Conservation (phyloP, 2,329 filamentous ascomycete species). For the Seiridium unicorne region DNA sequence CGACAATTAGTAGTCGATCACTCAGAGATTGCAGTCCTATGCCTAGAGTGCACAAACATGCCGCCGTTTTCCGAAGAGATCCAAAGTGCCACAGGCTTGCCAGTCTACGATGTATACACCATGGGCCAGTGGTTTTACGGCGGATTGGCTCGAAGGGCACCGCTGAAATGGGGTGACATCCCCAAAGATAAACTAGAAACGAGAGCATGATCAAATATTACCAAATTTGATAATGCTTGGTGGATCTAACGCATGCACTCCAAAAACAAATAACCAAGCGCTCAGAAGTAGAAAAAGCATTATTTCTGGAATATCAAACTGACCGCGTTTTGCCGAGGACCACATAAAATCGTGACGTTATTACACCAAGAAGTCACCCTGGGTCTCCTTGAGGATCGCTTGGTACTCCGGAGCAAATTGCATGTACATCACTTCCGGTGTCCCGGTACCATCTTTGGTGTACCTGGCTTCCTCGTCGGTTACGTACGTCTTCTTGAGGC, state of each 20-base stretch:
- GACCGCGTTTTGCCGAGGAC: no score
- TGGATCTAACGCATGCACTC: not conserved
- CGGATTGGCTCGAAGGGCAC: conserved; percentile 21
- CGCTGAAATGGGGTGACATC: conserved; percentile 11
- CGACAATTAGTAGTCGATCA: conserved; percentile 11
- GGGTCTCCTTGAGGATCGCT: conserved; percentile 25
- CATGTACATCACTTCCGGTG: conserved; percentile 31
- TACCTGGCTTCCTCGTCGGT: conserved; percentile 14
- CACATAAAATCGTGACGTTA: no score
- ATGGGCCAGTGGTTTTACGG: conserved; percentile 34
- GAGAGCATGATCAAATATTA: not conserved
- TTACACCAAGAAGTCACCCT: conserved; percentile 26
- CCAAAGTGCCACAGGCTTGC: conserved; percentile 23
- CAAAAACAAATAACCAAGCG: no score
- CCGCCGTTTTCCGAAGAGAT: conserved; percentile 30
- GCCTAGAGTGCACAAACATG: conserved; percentile 36
- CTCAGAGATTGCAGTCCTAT: conserved; percentile 21
- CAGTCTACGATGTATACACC: conserved; percentile 35
- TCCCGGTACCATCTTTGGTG: conserved; percentile 20
- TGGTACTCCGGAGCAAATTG: conserved; percentile 32
- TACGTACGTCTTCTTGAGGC: conserved; percentile 11
- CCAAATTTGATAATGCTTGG: not conserved
- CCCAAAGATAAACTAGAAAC: not conserved
- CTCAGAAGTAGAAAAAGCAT: no score
- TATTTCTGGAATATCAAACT: no score